Evolutionary conservation across 2,329 filamentous ascomycete genomes (phyloP).

Genomic region (Botrytis medusae): DNA sequence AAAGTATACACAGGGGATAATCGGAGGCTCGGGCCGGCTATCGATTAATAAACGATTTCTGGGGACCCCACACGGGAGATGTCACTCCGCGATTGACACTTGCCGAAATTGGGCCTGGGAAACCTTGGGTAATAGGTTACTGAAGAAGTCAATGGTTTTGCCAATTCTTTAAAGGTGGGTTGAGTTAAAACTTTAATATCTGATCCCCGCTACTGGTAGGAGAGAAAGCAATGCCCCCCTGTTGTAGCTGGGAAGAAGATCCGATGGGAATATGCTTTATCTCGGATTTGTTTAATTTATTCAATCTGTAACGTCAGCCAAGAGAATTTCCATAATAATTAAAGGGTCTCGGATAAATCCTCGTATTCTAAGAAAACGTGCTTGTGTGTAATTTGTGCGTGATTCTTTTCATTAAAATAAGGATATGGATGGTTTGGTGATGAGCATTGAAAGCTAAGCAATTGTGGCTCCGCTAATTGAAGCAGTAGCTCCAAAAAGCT

Average conservation of each 20-base stretch:
- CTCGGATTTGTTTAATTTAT: neutral
- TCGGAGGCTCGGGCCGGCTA: slow-evolving; percentile 17
- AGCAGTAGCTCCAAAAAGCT: neutral
- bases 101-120: neutral
- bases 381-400: neutral
- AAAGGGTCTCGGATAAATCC: neutral
- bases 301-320: neutral
- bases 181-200: too few species aligned
- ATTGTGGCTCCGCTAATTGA: neutral
- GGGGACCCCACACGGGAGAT: neutral
- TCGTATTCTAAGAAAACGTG: neutral
- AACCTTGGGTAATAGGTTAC: too few species aligned
- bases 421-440: neutral
- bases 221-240: too few species aligned
- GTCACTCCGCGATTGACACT: neutral
- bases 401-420: neutral
- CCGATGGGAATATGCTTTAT: too few species aligned
- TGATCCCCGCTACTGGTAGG: too few species aligned
- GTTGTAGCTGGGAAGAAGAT: too few species aligned
- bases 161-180: too few species aligned
- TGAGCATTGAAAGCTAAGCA: neutral
- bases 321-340: neutral
- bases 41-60: too few species aligned
- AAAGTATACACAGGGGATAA: neutral
- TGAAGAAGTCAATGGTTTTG: too few species aligned